These are phyloP conservation scores for Fusarium ramigenum DNA, from an alignment of 2,329 filamentous ascomycete species.

Conservation along the genomic window DNA sequence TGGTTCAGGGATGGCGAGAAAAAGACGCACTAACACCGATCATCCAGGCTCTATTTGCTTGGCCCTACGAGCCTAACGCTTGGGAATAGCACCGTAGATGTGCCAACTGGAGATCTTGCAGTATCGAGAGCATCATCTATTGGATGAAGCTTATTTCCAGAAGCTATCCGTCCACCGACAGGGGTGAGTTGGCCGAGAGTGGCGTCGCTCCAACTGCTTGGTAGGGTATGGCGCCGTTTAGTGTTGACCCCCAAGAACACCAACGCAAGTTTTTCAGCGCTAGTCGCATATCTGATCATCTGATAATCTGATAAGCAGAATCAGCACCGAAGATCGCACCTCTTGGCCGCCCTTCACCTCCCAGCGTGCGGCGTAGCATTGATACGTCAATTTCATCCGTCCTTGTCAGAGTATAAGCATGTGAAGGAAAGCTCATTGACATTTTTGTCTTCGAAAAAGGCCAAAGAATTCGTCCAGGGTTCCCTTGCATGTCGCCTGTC, in stretches of 20 bases:
- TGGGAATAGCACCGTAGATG: slow-evolving; percentile 3
- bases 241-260: background rate
- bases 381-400: background rate
- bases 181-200: slow-evolving; percentile 9
- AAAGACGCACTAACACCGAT: slow-evolving; percentile 11
- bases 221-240: background rate
- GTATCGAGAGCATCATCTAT: background rate
- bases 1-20: background rate
- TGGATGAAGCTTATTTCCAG: slow-evolving; percentile 10
- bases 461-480: background rate
- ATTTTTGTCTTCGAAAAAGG: background rate
- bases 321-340: background rate
- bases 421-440: background rate
- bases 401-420: background rate
- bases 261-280: slow-evolving; percentile 3
- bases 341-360: background rate
- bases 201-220: slow-evolving; percentile 2
- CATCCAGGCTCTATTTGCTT: background rate
- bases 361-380: slow-evolving; percentile 1
- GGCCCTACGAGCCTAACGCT: background rate
- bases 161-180: background rate
- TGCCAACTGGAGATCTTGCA: background rate
- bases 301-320: slow-evolving; percentile 26
- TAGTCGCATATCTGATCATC: slow-evolving; percentile 17
- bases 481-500: background rate